Base-by-base conservation (phyloP, 257 asterid species). In the Euphrasia confusa region DNA sequence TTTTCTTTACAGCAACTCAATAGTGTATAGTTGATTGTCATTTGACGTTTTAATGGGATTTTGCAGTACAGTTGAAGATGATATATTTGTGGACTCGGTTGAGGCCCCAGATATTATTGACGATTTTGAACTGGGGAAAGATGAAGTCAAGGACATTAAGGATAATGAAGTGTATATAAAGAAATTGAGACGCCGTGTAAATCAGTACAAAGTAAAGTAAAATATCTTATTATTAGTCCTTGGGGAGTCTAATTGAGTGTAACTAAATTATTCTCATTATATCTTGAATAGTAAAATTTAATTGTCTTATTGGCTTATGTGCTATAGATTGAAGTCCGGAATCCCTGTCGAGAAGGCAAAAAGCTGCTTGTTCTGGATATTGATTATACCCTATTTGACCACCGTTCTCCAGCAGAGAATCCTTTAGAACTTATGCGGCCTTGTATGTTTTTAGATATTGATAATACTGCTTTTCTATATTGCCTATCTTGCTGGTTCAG, bases 391-490 rank as follows among this genome's bases (percentile, higher is more conserved):
- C 84, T 92, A 53, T 92, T 92, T 72, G 97, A 92, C 78, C 96
- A 92, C 72, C 95, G 94, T 58, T 89, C 99, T 40, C 67, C 95
- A 35, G 99, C 99, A 52, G 97, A 92, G 83, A 86, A 89, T 76
- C 96, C 99, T 49, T 66, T 80, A 58, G 75, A 92, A 77, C 89
- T 92, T 71, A 89, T 92, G 99, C 82, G 99, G 56, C 99, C 97
- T 50, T 86, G 99, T 86, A 79, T 84, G 97, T 65, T 67, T 68
- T 61, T 61, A 21, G 42, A 37, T 37, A 11, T 39, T 10, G 47
- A 47, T 40, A 63, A 55, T 50, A 47, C n/a, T 55, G 42, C 39
- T 33, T 50, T 50, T 61, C n/a, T 53, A 7, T 65, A 55, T 45
- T 68, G 60, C 54, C 42, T 56, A 6, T 67, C 65, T 58, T 67